Evolutionary conservation across 441 rosid species (phyloP).

Genomic region (Croton laevigatus): DNA sequence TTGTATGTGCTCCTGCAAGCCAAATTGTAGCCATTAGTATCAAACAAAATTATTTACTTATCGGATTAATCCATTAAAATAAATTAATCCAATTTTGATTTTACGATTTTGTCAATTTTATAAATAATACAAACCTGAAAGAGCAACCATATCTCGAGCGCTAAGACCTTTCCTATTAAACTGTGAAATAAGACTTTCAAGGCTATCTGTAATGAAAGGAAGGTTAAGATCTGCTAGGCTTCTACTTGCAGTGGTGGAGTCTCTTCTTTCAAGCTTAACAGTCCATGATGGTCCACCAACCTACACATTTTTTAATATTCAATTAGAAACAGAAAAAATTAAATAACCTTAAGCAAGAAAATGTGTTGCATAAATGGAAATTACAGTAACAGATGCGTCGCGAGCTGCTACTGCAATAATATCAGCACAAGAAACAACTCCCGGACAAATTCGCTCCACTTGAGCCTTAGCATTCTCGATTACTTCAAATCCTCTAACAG

Average conservation of each 20-base stretch:
- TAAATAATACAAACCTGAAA: no score
- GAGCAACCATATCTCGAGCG: constrained; percentile 54
- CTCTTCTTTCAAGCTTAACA: constrained; percentile 59
- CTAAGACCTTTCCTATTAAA: constrained; percentile 45
- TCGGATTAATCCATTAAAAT: no score
- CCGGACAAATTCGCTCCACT: constrained; percentile 47
- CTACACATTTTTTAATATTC: background rate
- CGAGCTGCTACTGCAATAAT: constrained; percentile 50
- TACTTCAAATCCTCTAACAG: constrained; percentile 48
- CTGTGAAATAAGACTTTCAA: background rate
- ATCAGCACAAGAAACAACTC: constrained; percentile 61
- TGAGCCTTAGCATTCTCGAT: constrained; percentile 43
- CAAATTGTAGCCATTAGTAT: no score
- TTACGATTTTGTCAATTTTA: no score
- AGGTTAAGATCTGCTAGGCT: constrained; percentile 35
- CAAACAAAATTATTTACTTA: no score
- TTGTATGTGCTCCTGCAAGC: constrained; percentile 43
- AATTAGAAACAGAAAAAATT: background rate
- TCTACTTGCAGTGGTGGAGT: constrained; percentile 43
- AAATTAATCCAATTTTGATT: no score
- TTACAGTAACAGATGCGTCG: constrained; percentile 50
- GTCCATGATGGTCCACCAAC: constrained; percentile 47
- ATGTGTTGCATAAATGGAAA: background rate
- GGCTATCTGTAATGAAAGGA: constrained; percentile 18
- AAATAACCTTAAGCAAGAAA: no score